These are phyloP conservation scores for Delonix regia DNA, from an alignment of 306 rosid species.

Conservation along the genomic window DNA sequence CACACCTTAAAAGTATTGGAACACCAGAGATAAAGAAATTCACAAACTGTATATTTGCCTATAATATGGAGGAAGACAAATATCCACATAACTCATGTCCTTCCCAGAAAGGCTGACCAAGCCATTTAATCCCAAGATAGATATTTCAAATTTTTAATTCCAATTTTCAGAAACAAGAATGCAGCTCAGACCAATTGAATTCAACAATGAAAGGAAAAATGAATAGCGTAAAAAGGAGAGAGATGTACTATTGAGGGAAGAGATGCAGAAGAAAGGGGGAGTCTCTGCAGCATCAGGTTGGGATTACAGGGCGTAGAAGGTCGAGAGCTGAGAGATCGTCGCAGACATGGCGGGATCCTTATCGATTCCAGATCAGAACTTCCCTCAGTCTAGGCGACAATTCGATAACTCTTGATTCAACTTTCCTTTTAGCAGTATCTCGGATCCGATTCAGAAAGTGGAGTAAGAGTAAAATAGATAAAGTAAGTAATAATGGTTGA, in stretches of 20 bases:
- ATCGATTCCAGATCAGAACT: not conserved
- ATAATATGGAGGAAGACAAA: not conserved
- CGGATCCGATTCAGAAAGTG: not conserved
- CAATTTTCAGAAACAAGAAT: not conserved
- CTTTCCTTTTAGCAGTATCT: not conserved
- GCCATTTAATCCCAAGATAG: not conserved
- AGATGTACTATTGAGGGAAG: conserved; percentile 39
- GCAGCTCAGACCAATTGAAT: too few species aligned
- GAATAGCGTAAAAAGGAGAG: not conserved
- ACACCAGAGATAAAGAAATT: not conserved
- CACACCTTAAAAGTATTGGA: not conserved
- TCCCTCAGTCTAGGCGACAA: not conserved
- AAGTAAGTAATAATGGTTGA: too few species aligned
- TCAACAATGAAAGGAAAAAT: too few species aligned
- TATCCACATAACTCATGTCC: not conserved
- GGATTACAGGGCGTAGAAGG: conserved; percentile 52
- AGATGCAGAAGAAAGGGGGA: conserved; percentile 32
- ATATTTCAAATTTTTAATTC: too few species aligned
- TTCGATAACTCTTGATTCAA: not conserved
- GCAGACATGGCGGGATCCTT: conserved; percentile 28
- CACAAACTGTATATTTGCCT: not conserved
- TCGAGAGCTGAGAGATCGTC: conserved; percentile 45
- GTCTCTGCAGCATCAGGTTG: conserved; percentile 29
- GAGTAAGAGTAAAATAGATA: not conserved
- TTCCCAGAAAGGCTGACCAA: not conserved